phyloP scores from a whole-genome alignment of 495 filamentous ascomycete species.

The Pseudevernia furfuracea region DNA sequence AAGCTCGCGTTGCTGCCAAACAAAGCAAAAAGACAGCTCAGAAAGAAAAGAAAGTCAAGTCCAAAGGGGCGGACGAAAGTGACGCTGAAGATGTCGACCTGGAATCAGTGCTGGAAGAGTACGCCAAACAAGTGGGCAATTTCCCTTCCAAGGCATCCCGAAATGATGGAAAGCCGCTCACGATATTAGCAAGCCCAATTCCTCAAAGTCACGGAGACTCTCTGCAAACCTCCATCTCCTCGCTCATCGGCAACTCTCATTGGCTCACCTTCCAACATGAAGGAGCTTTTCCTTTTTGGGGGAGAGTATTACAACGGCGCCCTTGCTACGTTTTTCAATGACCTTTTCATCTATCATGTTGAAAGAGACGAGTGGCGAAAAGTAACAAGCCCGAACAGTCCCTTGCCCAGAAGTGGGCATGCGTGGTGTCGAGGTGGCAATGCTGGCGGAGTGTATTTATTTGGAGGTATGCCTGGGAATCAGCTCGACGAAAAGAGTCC shows the following conservation, averaged over 20 bases:
- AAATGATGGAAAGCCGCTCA: conserved; percentile 22
- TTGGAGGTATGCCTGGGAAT: conserved; percentile 54
- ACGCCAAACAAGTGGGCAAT: conserved; percentile 41
- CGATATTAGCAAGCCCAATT: conserved; percentile 73
- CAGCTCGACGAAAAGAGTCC: conserved; percentile 1
- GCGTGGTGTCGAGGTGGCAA: conserved; percentile 86
- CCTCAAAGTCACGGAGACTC: conserved; percentile 80
- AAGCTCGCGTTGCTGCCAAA: conserved; percentile 47
- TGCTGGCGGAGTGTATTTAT: conserved; percentile 77
- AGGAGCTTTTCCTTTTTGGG: conserved; percentile 87
- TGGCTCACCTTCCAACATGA: conserved; percentile 73
- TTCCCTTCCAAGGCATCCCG: background rate
- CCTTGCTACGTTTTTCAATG: conserved; percentile 57
- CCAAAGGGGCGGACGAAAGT: conserved; percentile 57
- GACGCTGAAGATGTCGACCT: conserved; percentile 90
- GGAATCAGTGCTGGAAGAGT: conserved; percentile 92
- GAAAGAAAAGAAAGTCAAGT: conserved; percentile 69
- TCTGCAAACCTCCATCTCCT: conserved; percentile 66
- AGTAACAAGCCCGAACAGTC: conserved; percentile 84
- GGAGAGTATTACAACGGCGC: conserved; percentile 66
- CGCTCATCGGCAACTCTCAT: conserved; percentile 72
- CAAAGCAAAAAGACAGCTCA: conserved; percentile 55
- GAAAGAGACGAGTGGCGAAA: conserved; percentile 80
- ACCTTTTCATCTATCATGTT: conserved; percentile 82
- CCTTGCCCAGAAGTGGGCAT: conserved; percentile 84